phyloP scores from a whole-genome alignment of 108 stramenopile species.

The Mayamaea pseudoterrestris region DNA sequence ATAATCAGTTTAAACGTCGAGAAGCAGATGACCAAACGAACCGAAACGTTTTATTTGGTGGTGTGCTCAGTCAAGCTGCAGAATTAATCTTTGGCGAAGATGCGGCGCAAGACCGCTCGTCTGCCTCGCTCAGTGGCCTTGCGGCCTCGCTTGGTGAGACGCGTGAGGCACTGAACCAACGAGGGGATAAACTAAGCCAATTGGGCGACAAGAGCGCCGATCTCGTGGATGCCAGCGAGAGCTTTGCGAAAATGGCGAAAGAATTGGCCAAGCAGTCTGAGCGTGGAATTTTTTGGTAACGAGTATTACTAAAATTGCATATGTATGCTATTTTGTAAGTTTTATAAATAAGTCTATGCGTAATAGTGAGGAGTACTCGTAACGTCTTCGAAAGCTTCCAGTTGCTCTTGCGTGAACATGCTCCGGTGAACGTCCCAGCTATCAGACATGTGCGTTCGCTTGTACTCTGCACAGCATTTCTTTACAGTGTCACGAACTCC shows the following conservation, averaged over 20 bases:
- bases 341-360: slow-evolving; percentile 39
- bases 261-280: slow-evolving; percentile 4
- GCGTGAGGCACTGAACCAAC: slow-evolving; percentile 53
- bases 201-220: slow-evolving; percentile 65
- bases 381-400: slow-evolving; percentile 82
- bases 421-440: slow-evolving; percentile 78
- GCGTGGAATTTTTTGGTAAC: slow-evolving; percentile 8
- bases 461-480: slow-evolving; percentile 79
- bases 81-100: slow-evolving; percentile 28
- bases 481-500: slow-evolving; percentile 82
- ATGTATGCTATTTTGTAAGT: too few species aligned
- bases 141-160: slow-evolving; percentile 28
- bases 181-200: slow-evolving; percentile 55
- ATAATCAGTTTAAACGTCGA: background rate
- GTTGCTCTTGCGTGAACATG: slow-evolving; percentile 67
- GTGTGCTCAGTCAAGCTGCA: slow-evolving; percentile 18
- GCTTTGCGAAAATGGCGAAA: slow-evolving; percentile 66
- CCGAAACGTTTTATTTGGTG: slow-evolving; percentile 43
- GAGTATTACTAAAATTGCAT: too few species aligned
- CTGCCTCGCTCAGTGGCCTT: slow-evolving; percentile 15
- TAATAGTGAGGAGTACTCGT: slow-evolving; percentile 86
- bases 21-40: slow-evolving; percentile 24
- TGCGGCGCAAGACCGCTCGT: slow-evolving; percentile 14
- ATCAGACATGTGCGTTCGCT: slow-evolving; percentile 80
- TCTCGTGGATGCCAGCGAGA: slow-evolving; percentile 50